Percentiles rank a stretch among this genome's conserved stretches.
phyloP scores from a whole-genome alignment of 805 yeast genomes.

The Zygotorulaspora danielsina region DNA sequence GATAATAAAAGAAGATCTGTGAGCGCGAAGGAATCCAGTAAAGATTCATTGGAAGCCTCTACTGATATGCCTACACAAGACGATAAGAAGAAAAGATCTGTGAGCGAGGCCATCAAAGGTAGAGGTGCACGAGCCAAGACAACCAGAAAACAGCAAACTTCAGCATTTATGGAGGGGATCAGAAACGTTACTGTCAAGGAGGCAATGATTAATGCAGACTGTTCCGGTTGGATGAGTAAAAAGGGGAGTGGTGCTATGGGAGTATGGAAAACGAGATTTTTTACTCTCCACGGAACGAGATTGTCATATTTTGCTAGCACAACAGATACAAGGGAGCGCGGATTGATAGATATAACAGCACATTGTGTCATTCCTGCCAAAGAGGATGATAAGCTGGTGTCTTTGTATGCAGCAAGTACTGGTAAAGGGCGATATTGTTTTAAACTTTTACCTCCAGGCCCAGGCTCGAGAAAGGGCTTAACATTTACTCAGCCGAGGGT shows the following conservation, averaged over 20 bases:
- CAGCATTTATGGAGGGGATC: constrained; percentile 87
- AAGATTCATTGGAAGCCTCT: constrained; percentile 8
- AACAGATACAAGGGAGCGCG: constrained; percentile 80
- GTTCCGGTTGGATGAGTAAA: constrained; percentile 95
- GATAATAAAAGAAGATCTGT: constrained; percentile 46
- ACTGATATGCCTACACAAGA: constrained; percentile 17
- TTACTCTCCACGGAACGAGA: constrained; percentile 88
- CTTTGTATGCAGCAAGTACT: constrained; percentile 86
- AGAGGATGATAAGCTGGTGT: constrained; percentile 80
- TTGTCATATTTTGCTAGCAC: constrained; percentile 78
- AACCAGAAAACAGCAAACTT: constrained; percentile 55
- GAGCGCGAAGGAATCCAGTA: constrained; percentile 43
- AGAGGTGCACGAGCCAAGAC: constrained; percentile 49
- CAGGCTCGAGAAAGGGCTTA: constrained; percentile 91
- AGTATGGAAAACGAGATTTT: constrained; percentile 85
- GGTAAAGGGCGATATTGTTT: constrained; percentile 94
- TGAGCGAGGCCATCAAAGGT: constrained; percentile 47
- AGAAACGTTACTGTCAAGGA: constrained; percentile 68
- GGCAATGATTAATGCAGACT: constrained; percentile 69
- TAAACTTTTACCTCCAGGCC: constrained; percentile 93
- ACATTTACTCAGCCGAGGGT: constrained; percentile 95
- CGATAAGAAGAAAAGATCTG: constrained; percentile 39
- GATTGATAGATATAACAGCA: constrained; percentile 91
- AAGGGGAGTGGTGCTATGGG: constrained; percentile 79
- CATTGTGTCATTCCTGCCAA: constrained; percentile 82